Percentiles rank a stretch among this genome's conserved stretches.
Evolutionary conservation across 1,284 basidiomycete genomes (phyloP).

Genomic region (Irpex rosettiformis): DNA sequence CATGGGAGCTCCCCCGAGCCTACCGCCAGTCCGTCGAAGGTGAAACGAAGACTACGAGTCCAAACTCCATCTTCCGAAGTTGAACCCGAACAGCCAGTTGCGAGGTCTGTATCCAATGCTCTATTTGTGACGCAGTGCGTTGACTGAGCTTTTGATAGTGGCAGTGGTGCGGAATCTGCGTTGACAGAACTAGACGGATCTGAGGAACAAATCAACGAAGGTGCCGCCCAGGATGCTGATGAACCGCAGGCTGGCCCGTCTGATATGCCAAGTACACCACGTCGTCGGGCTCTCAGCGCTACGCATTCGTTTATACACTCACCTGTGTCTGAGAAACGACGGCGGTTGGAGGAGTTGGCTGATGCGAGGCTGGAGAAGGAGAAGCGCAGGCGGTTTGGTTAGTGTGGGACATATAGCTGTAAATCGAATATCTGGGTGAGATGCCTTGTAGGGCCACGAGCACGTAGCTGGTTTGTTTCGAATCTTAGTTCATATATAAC

Average conservation of each 20-base stretch:
- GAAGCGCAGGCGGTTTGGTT: constrained; percentile 1
- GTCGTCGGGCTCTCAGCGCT: background rate
- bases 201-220: background rate
- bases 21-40: background rate
- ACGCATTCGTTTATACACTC: constrained; percentile 29
- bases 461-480: too few relatives aligned
- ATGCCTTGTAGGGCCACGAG: too few relatives aligned
- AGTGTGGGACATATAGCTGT: too few relatives aligned
- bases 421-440: too few relatives aligned
- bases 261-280: background rate
- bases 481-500: too few relatives aligned
- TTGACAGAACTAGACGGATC: background rate
- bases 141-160: background rate
- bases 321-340: constrained; percentile 35
- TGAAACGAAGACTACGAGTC: background rate
- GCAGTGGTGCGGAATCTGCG: background rate
- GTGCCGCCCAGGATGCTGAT: background rate
- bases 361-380: constrained; percentile 13
- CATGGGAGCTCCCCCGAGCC: background rate
- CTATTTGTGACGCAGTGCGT: background rate
- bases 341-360: constrained; percentile 33
- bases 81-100: background rate
- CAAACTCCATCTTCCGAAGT: background rate
- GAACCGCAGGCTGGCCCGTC: background rate
- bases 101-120: background rate